phyloP scores from a whole-genome alignment of 345 rosid genomes.

The Euphorbia lathyris region DNA sequence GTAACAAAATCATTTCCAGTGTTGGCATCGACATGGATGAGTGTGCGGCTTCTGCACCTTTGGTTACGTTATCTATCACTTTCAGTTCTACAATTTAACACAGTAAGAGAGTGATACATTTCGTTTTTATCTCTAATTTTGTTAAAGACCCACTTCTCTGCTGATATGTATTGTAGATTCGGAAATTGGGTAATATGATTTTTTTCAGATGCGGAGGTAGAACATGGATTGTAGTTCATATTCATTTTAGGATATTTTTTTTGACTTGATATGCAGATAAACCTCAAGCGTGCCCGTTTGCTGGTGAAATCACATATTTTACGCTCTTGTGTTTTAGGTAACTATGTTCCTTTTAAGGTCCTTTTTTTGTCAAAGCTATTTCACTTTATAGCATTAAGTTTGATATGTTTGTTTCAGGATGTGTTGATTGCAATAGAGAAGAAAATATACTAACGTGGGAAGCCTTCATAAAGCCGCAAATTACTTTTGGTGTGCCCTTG shows the following conservation, averaged over 20 bases:
- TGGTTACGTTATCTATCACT: conserved; percentile 90
- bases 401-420: conserved; percentile 48
- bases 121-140: conserved; percentile 11
- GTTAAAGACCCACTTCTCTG: conserved; percentile 1
- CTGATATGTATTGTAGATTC: background rate
- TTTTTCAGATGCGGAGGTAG: background rate
- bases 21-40: conserved; percentile 67
- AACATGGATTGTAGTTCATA: background rate
- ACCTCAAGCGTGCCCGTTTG: conserved; percentile 91
- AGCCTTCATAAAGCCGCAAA: conserved; percentile 72
- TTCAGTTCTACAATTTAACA: conserved; percentile 60
- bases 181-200: background rate
- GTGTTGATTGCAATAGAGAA: conserved; percentile 65
- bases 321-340: conserved; percentile 60
- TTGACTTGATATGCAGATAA: conserved; percentile 50
- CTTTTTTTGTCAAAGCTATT: background rate
- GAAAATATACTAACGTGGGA: conserved; percentile 80
- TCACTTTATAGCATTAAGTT: background rate
- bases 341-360: conserved; percentile 9
- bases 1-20: conserved; percentile 67
- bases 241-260: conserved; percentile 8
- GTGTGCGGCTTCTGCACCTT: conserved; percentile 75
- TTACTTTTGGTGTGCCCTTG: conserved; percentile 69
- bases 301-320: conserved; percentile 69
- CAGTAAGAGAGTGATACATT: conserved; percentile 39